A percentile compares a stretch with the other conserved stretches of the same genome.
Conservation (phyloP, 306 rosid genomes). For the Malus asiatica region DNA sequence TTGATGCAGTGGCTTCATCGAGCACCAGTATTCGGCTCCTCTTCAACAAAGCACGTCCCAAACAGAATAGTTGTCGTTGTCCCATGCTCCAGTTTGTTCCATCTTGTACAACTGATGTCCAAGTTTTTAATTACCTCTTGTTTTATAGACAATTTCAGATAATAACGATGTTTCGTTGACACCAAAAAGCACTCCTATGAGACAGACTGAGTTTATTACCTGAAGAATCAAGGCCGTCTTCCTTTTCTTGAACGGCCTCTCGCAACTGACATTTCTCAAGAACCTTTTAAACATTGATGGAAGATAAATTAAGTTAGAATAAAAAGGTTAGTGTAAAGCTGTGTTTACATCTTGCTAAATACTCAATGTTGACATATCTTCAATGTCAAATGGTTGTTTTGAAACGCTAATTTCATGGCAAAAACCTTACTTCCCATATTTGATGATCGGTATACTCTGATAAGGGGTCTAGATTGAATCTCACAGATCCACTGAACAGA, state of each 20-base stretch:
- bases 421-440: constrained; percentile 23
- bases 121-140: not conserved
- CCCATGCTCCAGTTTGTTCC: constrained; percentile 42
- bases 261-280: constrained; percentile 27
- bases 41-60: constrained; percentile 28
- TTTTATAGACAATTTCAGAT: too few relatives aligned
- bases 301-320: not conserved
- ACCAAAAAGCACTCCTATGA: not conserved
- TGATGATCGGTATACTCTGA: constrained; percentile 23
- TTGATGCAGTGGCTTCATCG: constrained; percentile 34
- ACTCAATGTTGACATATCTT: too few relatives aligned
- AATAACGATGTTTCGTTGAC: not conserved
- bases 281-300: constrained; percentile 6
- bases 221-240: constrained; percentile 21
- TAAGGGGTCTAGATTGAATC: constrained; percentile 29
- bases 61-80: constrained; percentile 26
- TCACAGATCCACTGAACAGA: constrained; percentile 25
- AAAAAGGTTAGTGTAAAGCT: not conserved
- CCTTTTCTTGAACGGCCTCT: constrained; percentile 15
- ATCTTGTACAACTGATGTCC: constrained; percentile 17
- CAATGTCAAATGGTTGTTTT: not conserved
- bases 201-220: constrained; percentile 2
- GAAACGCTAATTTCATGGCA: not conserved
- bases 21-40: constrained; percentile 25
- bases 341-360: too few relatives aligned